Evolutionary conservation across 352 stramenopile species (phyloP).

Genomic region (Phytophthora aleatoria): DNA sequence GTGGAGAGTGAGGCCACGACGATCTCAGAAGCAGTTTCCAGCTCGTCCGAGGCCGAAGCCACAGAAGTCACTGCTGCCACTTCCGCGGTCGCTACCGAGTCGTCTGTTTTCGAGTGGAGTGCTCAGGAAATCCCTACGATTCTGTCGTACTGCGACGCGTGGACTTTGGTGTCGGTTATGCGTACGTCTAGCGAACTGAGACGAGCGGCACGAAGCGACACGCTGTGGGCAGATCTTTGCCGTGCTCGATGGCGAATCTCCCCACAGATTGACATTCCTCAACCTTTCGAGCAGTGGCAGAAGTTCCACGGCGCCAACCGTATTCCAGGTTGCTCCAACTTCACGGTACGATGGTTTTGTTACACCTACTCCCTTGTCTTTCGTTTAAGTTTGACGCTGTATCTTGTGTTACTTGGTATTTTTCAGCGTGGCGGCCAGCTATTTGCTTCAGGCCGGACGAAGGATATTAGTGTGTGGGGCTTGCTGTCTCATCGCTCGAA

Average conservation of each 20-base stretch:
- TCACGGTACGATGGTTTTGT: constrained; percentile 34
- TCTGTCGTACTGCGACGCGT: constrained; percentile 56
- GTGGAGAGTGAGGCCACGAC: constrained; percentile 16
- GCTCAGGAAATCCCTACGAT: constrained; percentile 49
- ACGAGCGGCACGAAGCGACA: constrained; percentile 15
- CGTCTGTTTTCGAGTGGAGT: constrained; percentile 38
- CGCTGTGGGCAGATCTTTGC: constrained; percentile 46
- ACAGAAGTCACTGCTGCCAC: not conserved
- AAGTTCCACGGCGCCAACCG: constrained; percentile 42
- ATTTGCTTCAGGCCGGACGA: constrained; percentile 41
- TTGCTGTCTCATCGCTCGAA: constrained; percentile 58
- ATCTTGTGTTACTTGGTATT: not conserved
- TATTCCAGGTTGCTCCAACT: constrained; percentile 40
- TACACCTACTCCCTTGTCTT: not conserved
- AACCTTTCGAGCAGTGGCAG: constrained; percentile 36
- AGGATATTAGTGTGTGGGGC: constrained; percentile 42
- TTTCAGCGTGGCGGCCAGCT: constrained; percentile 25
- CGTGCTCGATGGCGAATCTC: constrained; percentile 40
- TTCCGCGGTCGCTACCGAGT: not conserved
- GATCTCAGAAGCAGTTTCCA: constrained; percentile 15
- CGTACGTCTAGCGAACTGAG: constrained; percentile 38
- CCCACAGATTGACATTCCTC: constrained; percentile 1
- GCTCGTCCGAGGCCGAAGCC: constrained; percentile 2
- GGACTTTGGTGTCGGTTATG: constrained; percentile 47
- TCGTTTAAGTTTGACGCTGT: no score